phyloP scores from a whole-genome alignment of 2,329 filamentous ascomycete genomes.

The Cadophora malorum region DNA sequence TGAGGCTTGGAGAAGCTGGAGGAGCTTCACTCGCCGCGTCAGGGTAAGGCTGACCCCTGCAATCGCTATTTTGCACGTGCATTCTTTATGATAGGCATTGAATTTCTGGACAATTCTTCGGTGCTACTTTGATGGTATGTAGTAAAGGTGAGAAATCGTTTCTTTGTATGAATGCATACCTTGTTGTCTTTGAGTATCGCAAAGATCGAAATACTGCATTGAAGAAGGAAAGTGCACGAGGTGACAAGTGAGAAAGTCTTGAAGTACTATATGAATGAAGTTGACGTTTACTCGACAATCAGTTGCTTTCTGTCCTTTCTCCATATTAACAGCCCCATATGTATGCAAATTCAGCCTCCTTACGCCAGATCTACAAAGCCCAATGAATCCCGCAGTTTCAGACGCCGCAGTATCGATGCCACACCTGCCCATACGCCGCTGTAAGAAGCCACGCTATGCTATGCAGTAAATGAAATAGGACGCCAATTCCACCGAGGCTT shows the following conservation, averaged over 20 bases:
- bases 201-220: background rate
- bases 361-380: constrained; percentile 26
- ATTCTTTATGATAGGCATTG: background rate
- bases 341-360: constrained; percentile 21
- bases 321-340: constrained; percentile 14
- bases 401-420: constrained; percentile 26
- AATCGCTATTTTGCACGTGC: constrained; percentile 6
- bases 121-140: background rate
- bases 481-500: background rate
- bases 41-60: constrained; percentile 11
- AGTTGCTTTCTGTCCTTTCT: constrained; percentile 9
- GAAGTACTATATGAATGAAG: background rate
- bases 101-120: background rate
- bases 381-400: constrained; percentile 20
- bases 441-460: constrained; percentile 37
- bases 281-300: constrained; percentile 11
- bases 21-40: constrained; percentile 1
- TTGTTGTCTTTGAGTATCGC: background rate
- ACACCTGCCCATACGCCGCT: constrained; percentile 35
- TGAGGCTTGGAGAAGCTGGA: constrained; percentile 1
- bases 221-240: background rate
- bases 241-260: background rate
- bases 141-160: background rate
- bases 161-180: background rate
- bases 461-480: constrained; percentile 36